A percentile compares a stretch with the other conserved stretches of the same genome.
Evolutionary conservation across 2,329 filamentous ascomycete species (phyloP).

Genomic region (Diaporthe nobilis): DNA sequence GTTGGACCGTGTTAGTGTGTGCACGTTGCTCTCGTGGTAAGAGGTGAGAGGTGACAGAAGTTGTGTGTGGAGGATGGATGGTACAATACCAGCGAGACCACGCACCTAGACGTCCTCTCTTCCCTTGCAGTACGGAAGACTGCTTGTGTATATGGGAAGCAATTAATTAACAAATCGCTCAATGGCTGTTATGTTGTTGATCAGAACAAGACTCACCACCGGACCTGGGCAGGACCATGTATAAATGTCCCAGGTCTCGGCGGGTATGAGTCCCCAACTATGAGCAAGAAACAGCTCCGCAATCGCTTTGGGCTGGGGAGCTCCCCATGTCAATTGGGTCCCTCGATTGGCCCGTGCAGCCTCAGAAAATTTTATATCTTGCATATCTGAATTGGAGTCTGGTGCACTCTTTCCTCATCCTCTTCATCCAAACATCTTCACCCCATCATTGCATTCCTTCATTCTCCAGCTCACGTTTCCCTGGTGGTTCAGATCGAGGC

Average conservation of each 20-base stretch:
- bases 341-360: constrained; percentile 35
- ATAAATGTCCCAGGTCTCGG: background rate
- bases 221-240: background rate
- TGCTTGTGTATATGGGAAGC: background rate
- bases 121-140: background rate
- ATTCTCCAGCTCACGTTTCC: background rate
- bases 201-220: constrained; percentile 6
- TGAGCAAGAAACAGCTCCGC: constrained; percentile 35
- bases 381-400: constrained; percentile 6
- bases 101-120: constrained; percentile 1
- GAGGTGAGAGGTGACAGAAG: background rate
- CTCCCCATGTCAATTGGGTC: constrained; percentile 23
- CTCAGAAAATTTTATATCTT: constrained; percentile 37
- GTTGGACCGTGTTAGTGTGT: background rate
- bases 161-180: background rate
- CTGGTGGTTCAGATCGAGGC: background rate
- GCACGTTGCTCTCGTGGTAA: background rate
- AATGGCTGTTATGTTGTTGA: background rate
- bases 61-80: background rate
- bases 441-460: background rate
- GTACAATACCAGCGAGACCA: background rate
- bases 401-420: background rate
- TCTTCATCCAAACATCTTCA: background rate
- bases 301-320: constrained; percentile 19
- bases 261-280: background rate